Base-by-base conservation (phyloP, 257 asterid species). In the Solanum tarapatanum region DNA sequence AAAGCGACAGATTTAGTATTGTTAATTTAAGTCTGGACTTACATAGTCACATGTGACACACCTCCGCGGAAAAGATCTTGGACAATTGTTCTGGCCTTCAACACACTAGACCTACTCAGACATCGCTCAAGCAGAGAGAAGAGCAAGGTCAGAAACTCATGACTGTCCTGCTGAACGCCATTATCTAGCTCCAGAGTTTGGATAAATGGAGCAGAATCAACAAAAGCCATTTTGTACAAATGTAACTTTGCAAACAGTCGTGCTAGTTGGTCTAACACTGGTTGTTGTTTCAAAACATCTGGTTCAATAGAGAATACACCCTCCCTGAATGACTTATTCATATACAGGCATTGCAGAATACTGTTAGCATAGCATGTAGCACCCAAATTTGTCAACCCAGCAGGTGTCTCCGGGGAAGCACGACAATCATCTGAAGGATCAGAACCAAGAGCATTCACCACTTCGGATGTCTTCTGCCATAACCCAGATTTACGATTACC, bases 341-440 rank as follows among this genome's bases (percentile, higher is more conserved):
- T 97, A 90, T 93, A 97, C 62, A 97, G 90, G 89, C 97, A 97
- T 86, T 97, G 99, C 85, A 97, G 93, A 82, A 97, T 97, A 92
- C 99, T 97, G 90, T 97, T 97, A 62, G 99, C 99, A 91, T 97
- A 97, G 94, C 99, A 97, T 87, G 99, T 97, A 10, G 99, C 99
- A 48, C 99, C 99, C 84, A 97, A 94, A 92, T 97, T 97, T 82
- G 98, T 97, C 87, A 97, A 98, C 48, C 99, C 99, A 39, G 99
- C 99, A 13, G 99, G 99, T 73, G 96, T 93, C 51, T 88, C 86
- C 13, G 93, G 91, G 75, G 98, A 95, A 43, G 92, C 92, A 39
- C 99, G 99, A 68, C 93, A 92, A 91, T 95, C 96, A 87, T 51
- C 84, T 9, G 94, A 91, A 7, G 98, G 99, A 87, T 97, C 98